phyloP scores from a whole-genome alignment of 2,329 filamentous ascomycete species.

The Aspergillus brasiliensis region DNA sequence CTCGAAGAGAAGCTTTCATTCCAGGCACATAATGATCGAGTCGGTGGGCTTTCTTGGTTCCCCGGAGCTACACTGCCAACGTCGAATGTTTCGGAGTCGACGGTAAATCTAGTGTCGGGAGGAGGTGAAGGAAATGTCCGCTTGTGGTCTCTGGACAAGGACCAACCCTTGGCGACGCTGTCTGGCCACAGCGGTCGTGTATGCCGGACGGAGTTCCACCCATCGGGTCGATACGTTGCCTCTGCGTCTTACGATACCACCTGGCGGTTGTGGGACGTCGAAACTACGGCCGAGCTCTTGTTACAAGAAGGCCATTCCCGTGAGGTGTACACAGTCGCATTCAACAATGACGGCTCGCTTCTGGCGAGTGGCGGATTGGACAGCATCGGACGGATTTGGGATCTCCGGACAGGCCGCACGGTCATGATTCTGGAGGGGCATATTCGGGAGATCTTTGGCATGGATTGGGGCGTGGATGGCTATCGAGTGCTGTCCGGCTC shows the following conservation, averaged over 20 bases:
- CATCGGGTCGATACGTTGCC: conserved; percentile 83
- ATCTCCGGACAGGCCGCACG: conserved; percentile 85
- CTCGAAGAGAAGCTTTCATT: conserved; percentile 74
- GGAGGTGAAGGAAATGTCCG: conserved; percentile 86
- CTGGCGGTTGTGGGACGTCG: conserved; percentile 94
- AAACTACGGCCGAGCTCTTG: conserved; percentile 78
- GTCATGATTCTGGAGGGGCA: conserved; percentile 95
- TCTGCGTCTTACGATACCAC: conserved; percentile 96
- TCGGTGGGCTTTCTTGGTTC: conserved; percentile 89
- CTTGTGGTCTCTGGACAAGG: conserved; percentile 84
- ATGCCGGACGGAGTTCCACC: conserved; percentile 91
- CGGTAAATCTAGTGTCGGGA: conserved; percentile 85
- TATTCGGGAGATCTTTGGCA: conserved; percentile 87
- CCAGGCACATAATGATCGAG: conserved; percentile 82
- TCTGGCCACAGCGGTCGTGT: conserved; percentile 84
- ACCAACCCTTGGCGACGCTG: conserved; percentile 80
- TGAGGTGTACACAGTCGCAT: conserved; percentile 86
- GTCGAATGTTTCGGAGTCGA: conserved; percentile 68
- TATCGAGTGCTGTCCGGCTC: conserved; percentile 91
- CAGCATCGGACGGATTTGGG: conserved; percentile 94
- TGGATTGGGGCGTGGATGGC: conserved; percentile 91
- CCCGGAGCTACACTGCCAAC: conserved; percentile 76
- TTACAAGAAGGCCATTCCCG: conserved; percentile 93
- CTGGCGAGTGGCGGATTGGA: conserved; percentile 91
- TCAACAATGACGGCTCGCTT: conserved; percentile 88